Conservation (phyloP, 2,329 filamentous ascomycete genomes). For the Aspergillus thermomutatus region DNA sequence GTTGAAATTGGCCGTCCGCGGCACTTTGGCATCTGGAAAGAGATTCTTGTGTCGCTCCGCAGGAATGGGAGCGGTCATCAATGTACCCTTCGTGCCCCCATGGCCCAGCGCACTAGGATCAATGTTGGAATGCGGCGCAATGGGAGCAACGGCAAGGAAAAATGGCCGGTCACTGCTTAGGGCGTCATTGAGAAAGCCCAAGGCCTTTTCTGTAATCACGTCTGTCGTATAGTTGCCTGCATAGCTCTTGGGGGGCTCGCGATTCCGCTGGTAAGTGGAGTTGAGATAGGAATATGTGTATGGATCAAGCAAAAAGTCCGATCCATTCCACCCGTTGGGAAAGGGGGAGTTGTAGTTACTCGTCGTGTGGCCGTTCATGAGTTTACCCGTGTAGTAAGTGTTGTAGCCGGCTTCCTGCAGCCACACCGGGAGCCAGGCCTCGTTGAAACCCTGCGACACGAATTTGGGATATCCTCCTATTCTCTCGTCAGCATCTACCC, state of each 20-base stretch:
- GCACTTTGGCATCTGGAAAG: conserved; percentile 59
- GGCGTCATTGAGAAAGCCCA: conserved; percentile 58
- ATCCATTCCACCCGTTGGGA: conserved; percentile 34
- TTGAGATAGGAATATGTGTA: conserved; percentile 64
- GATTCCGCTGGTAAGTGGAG: conserved; percentile 57
- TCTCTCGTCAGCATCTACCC: not conserved
- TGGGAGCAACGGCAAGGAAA: conserved; percentile 63
- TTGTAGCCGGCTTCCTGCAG: conserved; percentile 51
- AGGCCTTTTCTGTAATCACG: conserved; percentile 55
- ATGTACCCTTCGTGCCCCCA: conserved; percentile 16
- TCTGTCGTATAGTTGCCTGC: conserved; percentile 55
- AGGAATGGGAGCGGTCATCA: conserved; percentile 53
- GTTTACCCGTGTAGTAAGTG: conserved; percentile 56
- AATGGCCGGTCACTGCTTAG: conserved; percentile 54
- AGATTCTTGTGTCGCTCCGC: conserved; percentile 60
- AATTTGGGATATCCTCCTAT: conserved; percentile 50
- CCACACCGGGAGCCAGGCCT: conserved; percentile 52
- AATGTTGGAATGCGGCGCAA: conserved; percentile 63
- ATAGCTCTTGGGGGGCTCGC: conserved; percentile 51
- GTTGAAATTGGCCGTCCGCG: conserved; percentile 64
- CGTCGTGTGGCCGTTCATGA: conserved; percentile 51
- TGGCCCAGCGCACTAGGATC: conserved; percentile 30
- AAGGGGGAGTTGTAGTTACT: conserved; percentile 46
- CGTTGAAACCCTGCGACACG: conserved; percentile 49
- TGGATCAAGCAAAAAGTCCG: conserved; percentile 38